Evolutionary conservation across 1,139 yeast genomes (phyloP).

Genomic region (Yamadazyma dendronema): DNA sequence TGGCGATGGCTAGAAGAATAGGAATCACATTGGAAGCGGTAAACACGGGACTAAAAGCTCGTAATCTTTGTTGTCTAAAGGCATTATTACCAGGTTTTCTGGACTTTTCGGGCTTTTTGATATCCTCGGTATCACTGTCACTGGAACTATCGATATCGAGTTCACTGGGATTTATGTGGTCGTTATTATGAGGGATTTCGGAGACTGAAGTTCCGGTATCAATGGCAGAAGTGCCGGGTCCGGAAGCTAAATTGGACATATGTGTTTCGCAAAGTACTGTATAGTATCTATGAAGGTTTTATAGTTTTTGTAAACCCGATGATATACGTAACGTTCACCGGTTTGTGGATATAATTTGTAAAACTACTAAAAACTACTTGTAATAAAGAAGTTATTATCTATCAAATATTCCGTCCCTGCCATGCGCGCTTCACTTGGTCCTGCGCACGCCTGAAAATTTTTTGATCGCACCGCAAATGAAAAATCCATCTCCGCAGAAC

Average conservation of each 20-base stretch:
- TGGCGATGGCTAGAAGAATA: slow-evolving; percentile 67
- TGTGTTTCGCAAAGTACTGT: no score
- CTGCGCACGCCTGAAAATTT: neutral
- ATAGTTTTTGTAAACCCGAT: no score
- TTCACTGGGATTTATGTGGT: neutral
- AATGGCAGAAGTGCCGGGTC: no score
- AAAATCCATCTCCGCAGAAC: slow-evolving; percentile 1
- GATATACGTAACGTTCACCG: no score
- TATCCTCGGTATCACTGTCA: slow-evolving; percentile 13
- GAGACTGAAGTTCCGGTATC: neutral
- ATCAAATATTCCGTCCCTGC: no score
- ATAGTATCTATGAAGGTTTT: no score
- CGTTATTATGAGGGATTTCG: neutral
- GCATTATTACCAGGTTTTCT: slow-evolving; percentile 59
- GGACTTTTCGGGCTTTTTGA: slow-evolving; percentile 26
- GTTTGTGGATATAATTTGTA: no score
- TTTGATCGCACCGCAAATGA: slow-evolving; percentile 2
- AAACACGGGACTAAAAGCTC: slow-evolving; percentile 64
- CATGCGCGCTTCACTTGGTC: no score
- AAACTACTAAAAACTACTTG: no score
- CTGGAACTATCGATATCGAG: slow-evolving; percentile 5
- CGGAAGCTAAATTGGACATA: no score
- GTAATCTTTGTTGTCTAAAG: slow-evolving; percentile 59
- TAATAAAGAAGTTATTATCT: no score
- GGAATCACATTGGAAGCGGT: slow-evolving; percentile 92